Conservation (phyloP, 768 basidiomycete species). For the Terana coerulea region DNA sequence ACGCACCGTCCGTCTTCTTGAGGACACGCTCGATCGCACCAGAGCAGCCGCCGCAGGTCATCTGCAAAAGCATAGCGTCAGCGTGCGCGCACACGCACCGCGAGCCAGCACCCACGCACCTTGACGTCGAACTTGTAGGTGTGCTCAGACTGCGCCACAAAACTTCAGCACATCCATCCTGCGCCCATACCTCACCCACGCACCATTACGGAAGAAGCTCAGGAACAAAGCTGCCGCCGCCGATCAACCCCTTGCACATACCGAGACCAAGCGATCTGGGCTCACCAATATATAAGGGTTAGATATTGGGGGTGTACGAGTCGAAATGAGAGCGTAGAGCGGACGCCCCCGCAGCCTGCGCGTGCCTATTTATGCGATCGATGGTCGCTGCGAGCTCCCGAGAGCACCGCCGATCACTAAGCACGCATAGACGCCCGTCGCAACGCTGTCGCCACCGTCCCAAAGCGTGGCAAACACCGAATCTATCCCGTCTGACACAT, state of each 20-base stretch:
- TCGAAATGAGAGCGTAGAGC: neutral
- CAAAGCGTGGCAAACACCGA: neutral
- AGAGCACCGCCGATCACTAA: constrained; percentile 1
- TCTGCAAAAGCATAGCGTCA: constrained; percentile 40
- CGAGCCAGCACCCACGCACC: constrained; percentile 34
- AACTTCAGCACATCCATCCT: neutral
- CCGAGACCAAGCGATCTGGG: neutral
- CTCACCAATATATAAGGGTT: neutral
- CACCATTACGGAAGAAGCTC: neutral
- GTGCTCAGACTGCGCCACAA: constrained; percentile 30
- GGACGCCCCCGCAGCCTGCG: neutral
- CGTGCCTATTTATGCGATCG: constrained; percentile 4
- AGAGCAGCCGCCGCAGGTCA: constrained; percentile 86
- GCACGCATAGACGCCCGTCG: constrained; percentile 2
- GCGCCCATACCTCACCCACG: neutral
- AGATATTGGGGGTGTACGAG: neutral
- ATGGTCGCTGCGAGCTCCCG: neutral
- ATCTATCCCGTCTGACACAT: constrained; percentile 1
- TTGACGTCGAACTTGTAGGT: constrained; percentile 81
- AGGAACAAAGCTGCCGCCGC: neutral
- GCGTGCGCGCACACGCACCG: neutral
- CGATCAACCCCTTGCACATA: neutral
- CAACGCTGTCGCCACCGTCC: constrained; percentile 5
- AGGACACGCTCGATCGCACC: constrained; percentile 76
- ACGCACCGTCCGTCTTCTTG: constrained; percentile 56